phyloP scores from a whole-genome alignment of 495 filamentous ascomycete genomes.

The Hypomontagnella monticulosa region DNA sequence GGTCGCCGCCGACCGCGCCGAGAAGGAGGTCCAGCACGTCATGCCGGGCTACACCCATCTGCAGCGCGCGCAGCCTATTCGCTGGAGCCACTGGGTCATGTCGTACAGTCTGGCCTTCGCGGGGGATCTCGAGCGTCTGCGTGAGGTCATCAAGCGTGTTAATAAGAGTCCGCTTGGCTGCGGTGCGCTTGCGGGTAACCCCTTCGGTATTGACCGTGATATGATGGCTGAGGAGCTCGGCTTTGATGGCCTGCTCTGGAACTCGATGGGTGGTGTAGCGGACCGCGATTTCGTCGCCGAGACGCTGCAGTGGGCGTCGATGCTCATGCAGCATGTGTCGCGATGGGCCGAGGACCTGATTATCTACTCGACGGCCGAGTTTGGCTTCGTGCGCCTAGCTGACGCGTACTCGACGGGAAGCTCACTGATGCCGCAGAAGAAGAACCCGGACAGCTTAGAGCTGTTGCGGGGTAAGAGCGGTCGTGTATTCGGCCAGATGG shows the following conservation, averaged over 20 bases:
- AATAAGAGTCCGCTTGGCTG: slow-evolving; percentile 84
- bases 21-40: slow-evolving; percentile 70
- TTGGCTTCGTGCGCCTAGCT: slow-evolving; percentile 82
- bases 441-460: slow-evolving; percentile 82
- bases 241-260: slow-evolving; percentile 82
- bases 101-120: slow-evolving; percentile 80
- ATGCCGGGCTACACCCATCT: slow-evolving; percentile 89
- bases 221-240: slow-evolving; percentile 89
- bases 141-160: slow-evolving; percentile 76
- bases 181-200: slow-evolving; percentile 91
- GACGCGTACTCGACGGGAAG: slow-evolving; percentile 88
- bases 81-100: slow-evolving; percentile 89
- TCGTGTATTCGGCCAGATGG: slow-evolving; percentile 86
- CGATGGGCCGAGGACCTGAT: slow-evolving; percentile 92
- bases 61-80: slow-evolving; percentile 89
- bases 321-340: slow-evolving; percentile 86
- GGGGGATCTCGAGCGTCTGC: slow-evolving; percentile 80
- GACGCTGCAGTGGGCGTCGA: slow-evolving; percentile 87
- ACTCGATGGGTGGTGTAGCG: slow-evolving; percentile 83
- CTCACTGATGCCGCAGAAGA: slow-evolving; percentile 92
- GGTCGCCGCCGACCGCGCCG: slow-evolving; percentile 76
- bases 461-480: slow-evolving; percentile 89
- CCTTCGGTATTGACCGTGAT: slow-evolving; percentile 89
- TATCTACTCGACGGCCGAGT: slow-evolving; percentile 84
- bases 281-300: slow-evolving; percentile 93